Evolutionary conservation across 139 green algal species (phyloP).

Genomic region (Eudorina sp.): DNA sequence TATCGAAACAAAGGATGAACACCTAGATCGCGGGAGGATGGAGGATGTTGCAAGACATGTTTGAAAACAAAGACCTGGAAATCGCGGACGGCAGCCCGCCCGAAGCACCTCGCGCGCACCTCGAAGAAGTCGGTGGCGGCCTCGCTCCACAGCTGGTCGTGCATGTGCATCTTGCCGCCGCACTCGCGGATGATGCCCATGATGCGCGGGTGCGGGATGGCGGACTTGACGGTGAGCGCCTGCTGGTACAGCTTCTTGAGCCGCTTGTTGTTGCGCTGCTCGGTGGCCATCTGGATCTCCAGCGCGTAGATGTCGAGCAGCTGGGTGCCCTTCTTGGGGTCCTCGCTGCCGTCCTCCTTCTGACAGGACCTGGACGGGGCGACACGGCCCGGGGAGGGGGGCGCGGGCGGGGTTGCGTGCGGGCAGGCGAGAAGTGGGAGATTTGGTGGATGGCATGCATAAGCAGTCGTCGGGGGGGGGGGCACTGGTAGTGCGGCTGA

Average conservation of each 20-base stretch:
- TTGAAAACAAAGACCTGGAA: too few species aligned
- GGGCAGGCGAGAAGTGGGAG: too few species aligned
- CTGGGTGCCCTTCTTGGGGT: slow-evolving; percentile 98
- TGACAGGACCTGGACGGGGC: slow-evolving; percentile 82
- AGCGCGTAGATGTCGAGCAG: slow-evolving; percentile 98
- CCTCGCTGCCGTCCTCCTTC: slow-evolving; percentile 89
- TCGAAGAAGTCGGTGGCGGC: slow-evolving; percentile 99
- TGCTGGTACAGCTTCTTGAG: slow-evolving; percentile 88
- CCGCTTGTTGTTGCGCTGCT: slow-evolving; percentile 95
- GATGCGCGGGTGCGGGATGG: slow-evolving; percentile 98
- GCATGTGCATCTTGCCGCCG: slow-evolving; percentile 99
- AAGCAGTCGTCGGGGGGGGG: too few species aligned
- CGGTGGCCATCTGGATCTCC: slow-evolving; percentile 97
- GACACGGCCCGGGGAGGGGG: too few species aligned
- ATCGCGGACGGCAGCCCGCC: too few species aligned
- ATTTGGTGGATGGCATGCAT: too few species aligned
- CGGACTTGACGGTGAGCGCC: slow-evolving; percentile 91
- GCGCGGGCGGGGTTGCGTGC: too few species aligned
- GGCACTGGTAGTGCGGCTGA: too few species aligned
- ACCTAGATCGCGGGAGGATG: too few species aligned
- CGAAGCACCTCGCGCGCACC: too few species aligned
- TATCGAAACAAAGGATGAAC: too few species aligned
- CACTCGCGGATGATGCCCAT: slow-evolving; percentile 98
- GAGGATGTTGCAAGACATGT: too few species aligned
- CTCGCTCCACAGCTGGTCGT: slow-evolving; percentile 88